These are phyloP conservation scores for Peronospora destructor DNA, from an alignment of 352 stramenopile genomes.

Conservation along the genomic window DNA sequence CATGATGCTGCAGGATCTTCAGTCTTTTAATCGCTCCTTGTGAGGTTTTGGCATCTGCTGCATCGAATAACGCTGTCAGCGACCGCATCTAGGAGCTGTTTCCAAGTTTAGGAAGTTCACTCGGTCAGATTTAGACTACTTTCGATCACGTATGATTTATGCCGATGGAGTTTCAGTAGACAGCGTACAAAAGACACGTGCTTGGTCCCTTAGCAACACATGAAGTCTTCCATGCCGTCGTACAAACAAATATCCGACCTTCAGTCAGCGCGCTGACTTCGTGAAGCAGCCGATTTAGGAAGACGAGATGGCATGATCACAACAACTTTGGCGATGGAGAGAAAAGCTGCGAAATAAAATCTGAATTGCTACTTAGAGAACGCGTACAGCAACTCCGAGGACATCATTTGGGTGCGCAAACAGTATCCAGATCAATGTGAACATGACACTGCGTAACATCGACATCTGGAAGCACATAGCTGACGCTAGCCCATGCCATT, in stretches of 20 bases:
- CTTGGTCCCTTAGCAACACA: too few species aligned
- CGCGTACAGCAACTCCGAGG: conserved; percentile 50
- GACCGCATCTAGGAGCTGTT: conserved; percentile 75
- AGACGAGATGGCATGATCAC: conserved; percentile 56
- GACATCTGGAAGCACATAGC: conserved; percentile 8
- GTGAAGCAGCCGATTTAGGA: conserved; percentile 68
- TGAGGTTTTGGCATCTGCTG: conserved; percentile 2
- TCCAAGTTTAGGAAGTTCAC: conserved; percentile 40
- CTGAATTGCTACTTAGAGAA: conserved; percentile 52
- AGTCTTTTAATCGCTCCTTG: background rate
- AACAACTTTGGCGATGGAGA: conserved; percentile 60
- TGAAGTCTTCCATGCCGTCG: background rate
- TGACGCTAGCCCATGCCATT: conserved; percentile 10
- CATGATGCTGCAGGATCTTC: conserved; percentile 1
- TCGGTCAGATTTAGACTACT: conserved; percentile 37
- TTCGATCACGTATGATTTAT: conserved; percentile 70
- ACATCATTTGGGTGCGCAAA: conserved; percentile 49
- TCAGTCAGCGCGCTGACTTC: conserved; percentile 61
- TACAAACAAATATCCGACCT: conserved; percentile 11
- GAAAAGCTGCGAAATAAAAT: conserved; percentile 45
- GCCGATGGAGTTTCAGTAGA: conserved; percentile 53
- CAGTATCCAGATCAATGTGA: conserved; percentile 62
- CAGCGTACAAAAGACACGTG: conserved; percentile 50
- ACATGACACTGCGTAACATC: conserved; percentile 31
- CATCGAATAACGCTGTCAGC: conserved; percentile 35